Base-by-base conservation (phyloP, 1,284 basidiomycete species). In the Pulveroboletus sp. region DNA sequence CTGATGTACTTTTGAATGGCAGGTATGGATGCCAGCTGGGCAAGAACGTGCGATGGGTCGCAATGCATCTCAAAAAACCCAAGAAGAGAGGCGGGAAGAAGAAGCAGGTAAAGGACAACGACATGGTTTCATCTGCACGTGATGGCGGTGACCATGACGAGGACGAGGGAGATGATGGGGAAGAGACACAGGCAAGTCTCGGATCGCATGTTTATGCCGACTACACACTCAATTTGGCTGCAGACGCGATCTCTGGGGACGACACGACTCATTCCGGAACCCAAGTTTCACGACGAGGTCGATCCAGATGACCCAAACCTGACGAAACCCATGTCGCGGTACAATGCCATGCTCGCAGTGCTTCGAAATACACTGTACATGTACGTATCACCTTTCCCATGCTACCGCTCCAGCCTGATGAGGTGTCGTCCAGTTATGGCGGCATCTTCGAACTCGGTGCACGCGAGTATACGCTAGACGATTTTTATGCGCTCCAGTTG, bases 281-380 rank as follows among this genome's bases (percentile, higher is more conserved):
- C n/a, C 19, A 50, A 53, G 17, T 44, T 4, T 12, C 52, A 56
- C 5, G 57, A 64, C 6, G 76, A 81, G 17, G 66, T 75, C 29
- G 85, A 90, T 62, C 76, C 78, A 0, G 85, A 92, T 53, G 92
- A 95, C 65, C 91, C 93, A 0, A 75, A 78, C 37, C 75, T 82
- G 57, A 87, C 87, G 0, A 73, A 80, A 1, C 95, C 95, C 0
- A 75, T 90, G 11, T 81, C 86, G 2, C 79, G 94, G n/a, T 97
- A 95, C 73, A 97, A 97, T 63, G 82, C 91, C 3, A 96, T 97
- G 93, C 77, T 96, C 11, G 87, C 93, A 0, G 86, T 96, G 3
- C 78, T 93, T 49, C 82, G 87, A 36, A 96, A 95, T 69, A 93
- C 88, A 0, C 73, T 95, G 1, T 95, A 91, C 71, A 86, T 95